Base-by-base conservation (phyloP, 805 yeast genomes). In the Candida arabinofermentans region DNA sequence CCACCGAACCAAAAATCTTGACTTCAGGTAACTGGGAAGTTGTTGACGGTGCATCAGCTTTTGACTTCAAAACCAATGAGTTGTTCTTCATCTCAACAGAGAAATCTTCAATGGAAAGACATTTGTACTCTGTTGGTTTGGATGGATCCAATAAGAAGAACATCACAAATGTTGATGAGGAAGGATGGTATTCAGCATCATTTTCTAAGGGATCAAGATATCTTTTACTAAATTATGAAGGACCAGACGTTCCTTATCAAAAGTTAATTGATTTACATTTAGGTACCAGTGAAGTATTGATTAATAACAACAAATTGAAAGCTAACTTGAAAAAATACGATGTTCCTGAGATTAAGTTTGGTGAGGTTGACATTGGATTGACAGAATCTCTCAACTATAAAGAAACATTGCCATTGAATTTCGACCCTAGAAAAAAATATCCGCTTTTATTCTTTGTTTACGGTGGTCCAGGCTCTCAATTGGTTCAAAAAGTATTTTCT, bases 381-480 rank as follows among this genome's bases (percentile, higher is more conserved):
- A 73, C 65, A 2, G 64, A 76, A 23, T 49, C 60, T 4, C 43
- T 57, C 10, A 86, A 90, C 62, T 75, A 78, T 23, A 72, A 79
- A 44, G 96, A 90, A 61, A 83, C 87, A 5, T 67, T 81, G 34
- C 98, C 98, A 1, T 73, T 81, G 33, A 66, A 72, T 49, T 93
- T 93, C 58, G 74, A 86, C 53, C 53, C 61, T 5, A 54, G 64
- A 8, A 67, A 71, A 53, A 71, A 81, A 59, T 89, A 91, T 59
- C 98, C 98, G 0, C 80, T 93, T 0, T 70, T 93, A 44, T 91
- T 93, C 59, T 89, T 74, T 58, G 89, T 89, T 4, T 93, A 93
- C 58, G 97, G 96, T 18, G 99, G 99, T 0, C 99, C 99, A 8
- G 93, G 89, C 27, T 85, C 96, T 5, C 98, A 93, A 62, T 70